These are phyloP conservation scores for Grammothele lineata DNA, from an alignment of 768 basidiomycete species.

Conservation along the genomic window DNA sequence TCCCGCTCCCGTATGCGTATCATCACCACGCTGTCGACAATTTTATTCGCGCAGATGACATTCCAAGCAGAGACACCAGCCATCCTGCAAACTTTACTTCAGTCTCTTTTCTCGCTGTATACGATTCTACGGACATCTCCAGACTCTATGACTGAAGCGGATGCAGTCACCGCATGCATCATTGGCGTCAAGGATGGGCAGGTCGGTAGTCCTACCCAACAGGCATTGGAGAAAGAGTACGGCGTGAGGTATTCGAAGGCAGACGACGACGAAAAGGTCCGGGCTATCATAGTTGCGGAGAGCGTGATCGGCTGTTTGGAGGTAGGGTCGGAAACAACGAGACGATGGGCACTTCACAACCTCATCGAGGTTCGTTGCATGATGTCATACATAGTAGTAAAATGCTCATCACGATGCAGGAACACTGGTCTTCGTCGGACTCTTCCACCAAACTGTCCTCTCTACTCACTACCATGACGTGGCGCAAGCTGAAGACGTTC, in stretches of 20 bases:
- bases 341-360: slow-evolving; percentile 48
- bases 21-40: slow-evolving; percentile 42
- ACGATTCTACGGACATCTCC: slow-evolving; percentile 30
- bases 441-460: slow-evolving; percentile 34
- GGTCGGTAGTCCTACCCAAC: slow-evolving; percentile 45
- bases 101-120: slow-evolving; percentile 48
- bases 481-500: slow-evolving; percentile 43
- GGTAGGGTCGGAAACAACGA: slow-evolving; percentile 38
- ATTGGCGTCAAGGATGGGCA: slow-evolving; percentile 40
- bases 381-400: background rate
- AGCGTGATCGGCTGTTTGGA: slow-evolving; percentile 43
- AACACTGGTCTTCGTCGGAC: slow-evolving; percentile 44
- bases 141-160: slow-evolving; percentile 29
- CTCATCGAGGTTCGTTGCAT: slow-evolving; percentile 45
- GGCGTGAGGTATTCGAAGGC: slow-evolving; percentile 28
- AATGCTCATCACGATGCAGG: slow-evolving; percentile 26
- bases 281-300: slow-evolving; percentile 44
- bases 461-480: slow-evolving; percentile 42
- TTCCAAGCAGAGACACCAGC: slow-evolving; percentile 39
- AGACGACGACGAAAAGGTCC: slow-evolving; percentile 37
- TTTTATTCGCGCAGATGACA: slow-evolving; percentile 41
- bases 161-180: slow-evolving; percentile 40
- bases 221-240: slow-evolving; percentile 48
- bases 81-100: slow-evolving; percentile 48
- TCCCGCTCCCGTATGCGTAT: slow-evolving; percentile 45